Conservation (phyloP, 2,329 filamentous ascomycete genomes). For the Camillea tinctor region DNA sequence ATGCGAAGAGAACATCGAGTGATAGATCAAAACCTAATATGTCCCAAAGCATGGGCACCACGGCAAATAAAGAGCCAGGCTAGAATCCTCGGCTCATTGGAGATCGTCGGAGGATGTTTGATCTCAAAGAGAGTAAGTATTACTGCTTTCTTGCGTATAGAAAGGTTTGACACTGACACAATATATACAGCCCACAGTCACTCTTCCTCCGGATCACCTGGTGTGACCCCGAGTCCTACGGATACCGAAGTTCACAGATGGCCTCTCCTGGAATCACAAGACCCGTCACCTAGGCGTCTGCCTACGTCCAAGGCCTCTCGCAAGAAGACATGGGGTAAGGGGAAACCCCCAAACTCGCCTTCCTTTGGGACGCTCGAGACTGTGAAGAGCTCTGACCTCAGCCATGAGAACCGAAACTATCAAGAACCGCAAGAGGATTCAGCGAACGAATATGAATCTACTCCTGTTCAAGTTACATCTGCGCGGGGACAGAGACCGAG, state of each 20-base stretch:
- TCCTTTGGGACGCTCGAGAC: constrained; percentile 1
- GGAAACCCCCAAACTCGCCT: constrained; percentile 5
- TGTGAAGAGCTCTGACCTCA: neutral
- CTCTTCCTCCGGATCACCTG: constrained; percentile 6
- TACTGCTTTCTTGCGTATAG: neutral
- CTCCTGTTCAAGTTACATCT: constrained; percentile 1
- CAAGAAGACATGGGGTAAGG: constrained; percentile 10
- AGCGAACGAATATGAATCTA: neutral
- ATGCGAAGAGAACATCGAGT: neutral
- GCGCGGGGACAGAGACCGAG: constrained; percentile 24
- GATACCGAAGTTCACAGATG: neutral
- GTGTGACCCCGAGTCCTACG: constrained; percentile 1
- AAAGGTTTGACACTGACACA: neutral
- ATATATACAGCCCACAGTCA: constrained; percentile 16
- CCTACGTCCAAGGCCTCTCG: constrained; percentile 7
- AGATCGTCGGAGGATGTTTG: constrained; percentile 34
- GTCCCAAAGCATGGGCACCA: constrained; percentile 11
- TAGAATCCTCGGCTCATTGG: constrained; percentile 30
- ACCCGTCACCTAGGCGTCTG: constrained; percentile 9
- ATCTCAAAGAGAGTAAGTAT: constrained; percentile 28
- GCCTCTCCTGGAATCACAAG: neutral
- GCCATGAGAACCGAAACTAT: neutral
- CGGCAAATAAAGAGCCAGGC: constrained; percentile 16
- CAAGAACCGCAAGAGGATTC: neutral
- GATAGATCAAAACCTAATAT: neutral